Conservation (phyloP, 192 early-diverging fungal genomes). For the Linderina pennispora region DNA sequence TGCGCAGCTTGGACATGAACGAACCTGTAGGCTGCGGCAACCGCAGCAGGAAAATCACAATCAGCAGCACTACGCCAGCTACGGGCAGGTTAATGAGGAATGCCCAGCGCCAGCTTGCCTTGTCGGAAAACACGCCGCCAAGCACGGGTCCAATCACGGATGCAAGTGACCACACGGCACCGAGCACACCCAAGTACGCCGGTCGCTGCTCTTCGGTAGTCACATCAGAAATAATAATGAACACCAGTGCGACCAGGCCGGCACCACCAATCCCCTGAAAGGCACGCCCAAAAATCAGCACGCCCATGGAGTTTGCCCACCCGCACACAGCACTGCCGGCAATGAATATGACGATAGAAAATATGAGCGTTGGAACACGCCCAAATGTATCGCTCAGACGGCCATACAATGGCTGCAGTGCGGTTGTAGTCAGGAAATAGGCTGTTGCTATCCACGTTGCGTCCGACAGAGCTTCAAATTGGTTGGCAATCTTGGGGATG, state of each 20-base stretch:
- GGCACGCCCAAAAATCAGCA: constrained; percentile 62
- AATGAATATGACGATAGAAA: constrained; percentile 49
- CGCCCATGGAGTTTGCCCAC: constrained; percentile 51
- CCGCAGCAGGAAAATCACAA: constrained; percentile 48
- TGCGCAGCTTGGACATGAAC: constrained; percentile 48
- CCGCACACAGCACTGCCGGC: constrained; percentile 49
- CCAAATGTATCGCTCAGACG: constrained; percentile 82
- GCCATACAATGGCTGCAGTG: constrained; percentile 73
- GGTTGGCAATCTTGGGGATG: constrained; percentile 50
- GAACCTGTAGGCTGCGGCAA: constrained; percentile 38
- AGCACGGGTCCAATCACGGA: constrained; percentile 61
- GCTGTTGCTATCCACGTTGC: constrained; percentile 75
- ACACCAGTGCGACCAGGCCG: constrained; percentile 54
- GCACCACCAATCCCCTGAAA: constrained; percentile 63
- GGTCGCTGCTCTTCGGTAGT: constrained; percentile 27
- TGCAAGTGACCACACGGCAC: constrained; percentile 54
- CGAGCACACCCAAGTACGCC: constrained; percentile 40
- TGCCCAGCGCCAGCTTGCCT: constrained; percentile 65
- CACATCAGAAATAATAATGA: constrained; percentile 66
- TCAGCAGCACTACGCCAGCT: constrained; percentile 20
- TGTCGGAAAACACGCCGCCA: constrained; percentile 64
- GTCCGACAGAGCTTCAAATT: constrained; percentile 49
- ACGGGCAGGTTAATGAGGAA: constrained; percentile 53
- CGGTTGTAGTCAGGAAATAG: constrained; percentile 63
- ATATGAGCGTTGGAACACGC: constrained; percentile 49